Evolutionary conservation across 75 land plant species (phyloP).

Genomic region (Cunninghamia lanceolata): DNA sequence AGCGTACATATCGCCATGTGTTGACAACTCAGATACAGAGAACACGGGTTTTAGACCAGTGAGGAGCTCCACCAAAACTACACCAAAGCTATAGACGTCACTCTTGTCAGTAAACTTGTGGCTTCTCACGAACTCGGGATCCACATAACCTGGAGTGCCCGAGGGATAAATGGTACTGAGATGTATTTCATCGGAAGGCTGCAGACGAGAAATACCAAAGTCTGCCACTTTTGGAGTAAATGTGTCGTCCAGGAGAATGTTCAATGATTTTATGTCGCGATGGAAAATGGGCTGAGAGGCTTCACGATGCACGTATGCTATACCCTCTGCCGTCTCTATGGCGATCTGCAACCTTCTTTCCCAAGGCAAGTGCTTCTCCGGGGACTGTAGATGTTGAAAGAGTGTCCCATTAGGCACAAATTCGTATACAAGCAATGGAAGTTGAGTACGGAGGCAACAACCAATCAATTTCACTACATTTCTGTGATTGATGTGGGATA

Average conservation of each 20-base stretch:
- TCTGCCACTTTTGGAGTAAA: conserved; percentile 77
- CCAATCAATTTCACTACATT: conserved; percentile 68
- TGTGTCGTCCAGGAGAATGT: conserved; percentile 55
- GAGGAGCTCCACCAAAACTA: conserved; percentile 66
- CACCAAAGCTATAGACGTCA: conserved; percentile 86
- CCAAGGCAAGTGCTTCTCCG: conserved; percentile 34
- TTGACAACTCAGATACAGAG: too few species aligned
- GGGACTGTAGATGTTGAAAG: conserved; percentile 58
- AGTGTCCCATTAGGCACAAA: conserved; percentile 71
- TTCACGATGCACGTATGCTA: conserved; percentile 74
- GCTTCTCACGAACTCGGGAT: conserved; percentile 74
- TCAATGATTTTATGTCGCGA: conserved; percentile 80
- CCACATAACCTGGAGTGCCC: conserved; percentile 84
- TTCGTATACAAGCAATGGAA: conserved; percentile 59
- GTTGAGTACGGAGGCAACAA: conserved; percentile 43
- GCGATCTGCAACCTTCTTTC: conserved; percentile 43
- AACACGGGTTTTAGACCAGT: conserved; percentile 22
- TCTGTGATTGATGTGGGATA: conserved; percentile 65
- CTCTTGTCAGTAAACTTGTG: conserved; percentile 66
- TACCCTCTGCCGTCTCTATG: conserved; percentile 70
- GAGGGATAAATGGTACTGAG: conserved; percentile 42
- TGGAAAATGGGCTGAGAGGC: conserved; percentile 74
- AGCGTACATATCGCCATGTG: too few species aligned
- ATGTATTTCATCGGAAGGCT: conserved; percentile 32
- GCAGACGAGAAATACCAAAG: conserved; percentile 66